Evolutionary conservation across 495 filamentous ascomycete species (phyloP).

Genomic region (Daldinia loculata): DNA sequence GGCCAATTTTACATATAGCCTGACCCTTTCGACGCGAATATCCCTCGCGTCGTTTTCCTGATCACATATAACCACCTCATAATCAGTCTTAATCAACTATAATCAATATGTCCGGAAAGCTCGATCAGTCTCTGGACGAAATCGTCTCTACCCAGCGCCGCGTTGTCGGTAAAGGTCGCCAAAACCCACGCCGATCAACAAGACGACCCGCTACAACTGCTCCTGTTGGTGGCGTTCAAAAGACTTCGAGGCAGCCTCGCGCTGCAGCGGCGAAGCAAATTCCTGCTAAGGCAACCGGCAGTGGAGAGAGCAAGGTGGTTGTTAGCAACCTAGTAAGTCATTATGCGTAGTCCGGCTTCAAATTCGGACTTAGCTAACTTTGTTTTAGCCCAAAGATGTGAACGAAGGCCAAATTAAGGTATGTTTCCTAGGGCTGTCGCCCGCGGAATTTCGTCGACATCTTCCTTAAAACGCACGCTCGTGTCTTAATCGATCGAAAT

Average conservation of each 20-base stretch:
- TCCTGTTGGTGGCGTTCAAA: constrained; percentile 88
- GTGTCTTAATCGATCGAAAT: constrained; percentile 52
- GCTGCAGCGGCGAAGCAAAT: constrained; percentile 65
- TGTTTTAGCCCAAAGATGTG: constrained; percentile 85
- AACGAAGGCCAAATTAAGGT: constrained; percentile 97
- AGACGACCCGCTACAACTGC: constrained; percentile 63
- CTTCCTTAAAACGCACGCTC: constrained; percentile 52
- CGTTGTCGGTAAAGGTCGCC: constrained; percentile 62
- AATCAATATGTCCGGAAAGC: constrained; percentile 84
- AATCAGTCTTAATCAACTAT: constrained; percentile 30
- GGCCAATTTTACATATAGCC: constrained; percentile 18
- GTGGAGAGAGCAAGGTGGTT: constrained; percentile 90
- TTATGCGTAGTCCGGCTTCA: background rate
- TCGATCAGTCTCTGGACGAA: constrained; percentile 94
- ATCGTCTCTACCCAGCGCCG: constrained; percentile 81
- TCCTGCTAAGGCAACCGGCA: constrained; percentile 66
- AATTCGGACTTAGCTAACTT: constrained; percentile 58
- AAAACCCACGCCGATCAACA: constrained; percentile 59
- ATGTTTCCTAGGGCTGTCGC: constrained; percentile 79
- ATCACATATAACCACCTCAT: constrained; percentile 22
- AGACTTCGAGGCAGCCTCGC: constrained; percentile 72
- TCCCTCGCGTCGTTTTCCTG: constrained; percentile 24
- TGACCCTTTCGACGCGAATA: constrained; percentile 31
- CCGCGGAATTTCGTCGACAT: constrained; percentile 65
- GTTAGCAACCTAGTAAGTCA: constrained; percentile 95